Base-by-base conservation (phyloP, 2,329 filamentous ascomycete species). In the Trichoderma sp. region DNA sequence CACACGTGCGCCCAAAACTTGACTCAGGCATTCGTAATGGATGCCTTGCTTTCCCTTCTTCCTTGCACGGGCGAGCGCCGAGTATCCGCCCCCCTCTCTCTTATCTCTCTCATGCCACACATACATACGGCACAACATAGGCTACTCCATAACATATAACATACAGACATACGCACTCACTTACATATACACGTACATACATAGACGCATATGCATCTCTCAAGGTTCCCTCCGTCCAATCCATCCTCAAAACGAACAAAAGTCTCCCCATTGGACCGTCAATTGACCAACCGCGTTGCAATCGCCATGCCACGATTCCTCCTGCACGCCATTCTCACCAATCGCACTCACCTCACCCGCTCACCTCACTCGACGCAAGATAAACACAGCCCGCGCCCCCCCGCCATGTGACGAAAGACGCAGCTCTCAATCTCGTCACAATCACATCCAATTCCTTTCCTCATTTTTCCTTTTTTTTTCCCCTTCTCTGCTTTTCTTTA, bases 321-420 rank as follows among this genome's bases (percentile, higher is more conserved):
- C 51, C 64, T 58, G 65, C 53, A 43, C 32, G 53, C 65, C 65
- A 68, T 53, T 6, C 56, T 68, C 65, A 30, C n/a, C 53, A 58
- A 56, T 30, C 39, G 24, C 53, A 24, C 34, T 58, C 65, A 30
- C 24, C 53, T 32, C 28, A 11, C 30, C 43, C 14, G 34, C 34
- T 43, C 18, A 51, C 43, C 43, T 30, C 30, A 60, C 21, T 53
- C 11, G 21, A 60, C 15, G 24, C 39, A 43, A 39, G 62, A 51
- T 51, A 32, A 57, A 43, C 64, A 67, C 32, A 8, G 32, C 34
- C 21, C 53, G 32, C 36, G 36, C 15, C 57, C 53, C 53, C 28
- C 57, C 34, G 32, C 61, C 36, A 21, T 28, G 60, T 63, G 60
- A 63, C 36, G 24, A 63, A 63, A 63, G 34, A 24, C 4, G 36